Evolutionary conservation across 2,329 filamentous ascomycete genomes (phyloP), one percentile per base, ranked within the genome.

Genomic region (Apiospora hydei): DNA sequence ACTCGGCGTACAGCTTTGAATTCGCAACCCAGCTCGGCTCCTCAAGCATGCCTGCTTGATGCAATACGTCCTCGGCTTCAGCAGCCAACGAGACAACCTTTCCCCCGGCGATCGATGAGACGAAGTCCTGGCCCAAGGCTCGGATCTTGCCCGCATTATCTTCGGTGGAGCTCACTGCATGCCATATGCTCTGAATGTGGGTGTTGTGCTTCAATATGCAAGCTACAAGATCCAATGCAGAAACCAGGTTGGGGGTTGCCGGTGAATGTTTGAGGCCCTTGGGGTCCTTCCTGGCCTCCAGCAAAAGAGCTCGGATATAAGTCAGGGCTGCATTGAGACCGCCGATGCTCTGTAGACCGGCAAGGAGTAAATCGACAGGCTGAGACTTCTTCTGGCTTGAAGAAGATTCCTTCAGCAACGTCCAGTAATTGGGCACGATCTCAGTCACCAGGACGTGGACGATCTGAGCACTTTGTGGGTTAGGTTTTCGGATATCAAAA

Each of bases 371-470:
- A 53, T 83, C 80, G 0, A 85, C 76, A 51, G 88, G 87, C 34
- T 76, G 77, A n/a, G 43, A 66, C 75, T 80, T 76, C 69, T 72
- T 76, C 26, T 70, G 73, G 38, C 49, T 43, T 70, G 79, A 43
- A 3, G 78, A 80, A n/a, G 83, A 83, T 72, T 88, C 87, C 49
- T 85, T 82, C 21, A 96, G 78, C 11, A 90, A 77, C 3, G 85
- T 79, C 96, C 96, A 98, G 82, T 96, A 97, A 78, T 95, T 93
- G 1, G 94, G 93, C 10, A 94, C 85, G 38, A 93, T 95, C 44
- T 91, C 89, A 21, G 88, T 91, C 72, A 97, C 90, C 47, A 99
- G 83, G 3, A 89, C 84, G 78, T 95, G 91, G 70, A 96, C 85
- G 44, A 98, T 89, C 76, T 95, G 93, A 26, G 94, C 91, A 71